phyloP scores from a whole-genome alignment of 2,329 filamentous ascomycete species.

The Malbranchea cinnamomea region DNA sequence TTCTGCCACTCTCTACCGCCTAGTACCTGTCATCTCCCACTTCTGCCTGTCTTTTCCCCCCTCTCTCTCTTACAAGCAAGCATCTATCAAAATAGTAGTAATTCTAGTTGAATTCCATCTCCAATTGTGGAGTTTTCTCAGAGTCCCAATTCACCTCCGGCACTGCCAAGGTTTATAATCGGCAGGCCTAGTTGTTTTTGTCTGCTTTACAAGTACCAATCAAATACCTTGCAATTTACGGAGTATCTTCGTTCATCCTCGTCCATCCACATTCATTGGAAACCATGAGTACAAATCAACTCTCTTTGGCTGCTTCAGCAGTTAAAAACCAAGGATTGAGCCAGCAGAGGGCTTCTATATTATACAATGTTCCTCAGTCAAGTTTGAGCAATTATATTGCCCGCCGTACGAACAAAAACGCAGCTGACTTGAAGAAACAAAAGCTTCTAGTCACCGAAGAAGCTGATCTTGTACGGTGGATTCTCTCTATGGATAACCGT shows the following conservation, averaged over 20 bases:
- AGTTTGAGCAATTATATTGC: not conserved
- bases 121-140: too few relatives aligned
- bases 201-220: too few relatives aligned
- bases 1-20: too few relatives aligned
- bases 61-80: too few relatives aligned
- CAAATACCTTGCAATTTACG: not conserved
- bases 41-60: too few relatives aligned
- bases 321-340: constrained; percentile 1
- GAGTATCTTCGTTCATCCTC: not conserved
- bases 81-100: too few relatives aligned
- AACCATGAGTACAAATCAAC: constrained; percentile 1
- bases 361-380: not conserved
- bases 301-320: constrained; percentile 1
- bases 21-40: too few relatives aligned
- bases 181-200: too few relatives aligned
- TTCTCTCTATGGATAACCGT: constrained; percentile 1
- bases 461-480: not conserved
- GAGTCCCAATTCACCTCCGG: too few relatives aligned
- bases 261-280: too few relatives aligned
- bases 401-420: not conserved
- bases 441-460: not conserved
- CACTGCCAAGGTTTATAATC: too few relatives aligned
- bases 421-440: not conserved
- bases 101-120: too few relatives aligned
- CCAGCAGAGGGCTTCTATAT: not conserved